Base-by-base conservation (phyloP, 139 green algal species). In the Chlamydomonas incerta region DNA sequence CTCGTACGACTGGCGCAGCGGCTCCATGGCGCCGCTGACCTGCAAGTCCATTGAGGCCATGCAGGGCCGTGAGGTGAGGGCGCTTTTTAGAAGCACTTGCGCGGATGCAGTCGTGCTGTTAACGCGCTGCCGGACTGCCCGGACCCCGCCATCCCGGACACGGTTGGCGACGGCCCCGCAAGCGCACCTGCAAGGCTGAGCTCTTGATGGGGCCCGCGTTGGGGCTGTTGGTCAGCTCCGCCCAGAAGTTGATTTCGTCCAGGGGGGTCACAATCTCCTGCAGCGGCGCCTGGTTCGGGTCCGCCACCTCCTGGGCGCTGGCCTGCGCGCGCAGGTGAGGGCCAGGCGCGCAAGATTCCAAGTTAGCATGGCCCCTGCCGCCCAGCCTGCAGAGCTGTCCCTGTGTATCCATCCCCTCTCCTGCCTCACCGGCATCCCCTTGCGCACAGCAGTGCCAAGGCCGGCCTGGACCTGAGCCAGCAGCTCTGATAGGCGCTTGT, bases 161-260 rank as follows among this genome's bases (percentile, higher is more conserved):
- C 15, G 52, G 52, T 15, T 58, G 52, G 52, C 52, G 52, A 58
- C 52, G 52, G 52, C 52, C 57, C n/a, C n/a, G n/a, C n/a, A n/a
- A 29, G 60, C 60, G 60, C 67, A 82, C 75, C 81, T 87, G 83
- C 69, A 90, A 68, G 13, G 89, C 86, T 34, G 82, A 83, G 21
- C 83, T 81, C 34, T 88, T 74, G 35, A 70, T 74, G 35, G 88
- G 72, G 2, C 63, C 72, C 3, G 60, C 85, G 23, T 74, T 80
- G 0, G 74, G 66, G 60, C 82, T 83, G 72, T 63, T 86, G 34
- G 84, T 83, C 57, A 94, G 65, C 69, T 94, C 90, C n/a, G 88
- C 80, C 93, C 93, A 95, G 50, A 93, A 92, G 31, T 90, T 79
- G 8, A 94, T 35, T 50, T 95, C 93, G 77, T 95, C 93, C 58